Base-by-base conservation (phyloP, 306 rosid genomes). In the Trifolium repens region DNA sequence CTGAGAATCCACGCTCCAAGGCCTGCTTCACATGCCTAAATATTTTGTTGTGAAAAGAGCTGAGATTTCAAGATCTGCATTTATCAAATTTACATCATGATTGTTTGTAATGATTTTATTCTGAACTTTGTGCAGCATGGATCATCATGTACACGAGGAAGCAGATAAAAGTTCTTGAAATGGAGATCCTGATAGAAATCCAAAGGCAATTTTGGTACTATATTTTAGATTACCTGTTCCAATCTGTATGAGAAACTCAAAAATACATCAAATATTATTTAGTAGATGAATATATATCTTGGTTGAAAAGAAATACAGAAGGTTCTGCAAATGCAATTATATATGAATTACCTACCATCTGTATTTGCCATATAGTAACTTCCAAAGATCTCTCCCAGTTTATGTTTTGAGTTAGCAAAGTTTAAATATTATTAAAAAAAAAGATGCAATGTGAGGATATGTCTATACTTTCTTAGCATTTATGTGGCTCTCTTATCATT, bases 41-140 rank as follows among this genome's bases (percentile, higher is more conserved):
- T 30, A 49, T 30, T 1, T 30, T 13, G 57, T n/a, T 11, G 58
- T 68, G 16, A 68, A 68, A 6, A 68, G 8, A 26, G 12, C 13
- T 24, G 58, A 68, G 14, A 68, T 68, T 46, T 68, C 54, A 26
- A 40, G 58, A 46, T 46, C 8, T 50, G 32, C 47, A 70, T 70
- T 14, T 46, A 68, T 70, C 30, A 47, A 69, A 49, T 30, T 69
- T 49, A 50, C 1, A 12, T 70, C 34, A 49, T 70, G 37, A 35
- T 54, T 71, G 17, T 53, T 60, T 22, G 54, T 65, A 37, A 55
- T 66, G 58, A 64, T 52, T 52, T 58, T 35, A 43, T 70, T 8
- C 19, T 39, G 42, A 30, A 71, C 72, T 70, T 2, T 62, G 5
- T 70, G 78, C 81, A 81, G 78, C 27, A 50, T 54, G 74, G 69